Evolutionary conservation across 1,284 basidiomycete species (phyloP), one percentile per base, ranked within the genome.

Genomic region (Phylloboletellus chloephorus): DNA sequence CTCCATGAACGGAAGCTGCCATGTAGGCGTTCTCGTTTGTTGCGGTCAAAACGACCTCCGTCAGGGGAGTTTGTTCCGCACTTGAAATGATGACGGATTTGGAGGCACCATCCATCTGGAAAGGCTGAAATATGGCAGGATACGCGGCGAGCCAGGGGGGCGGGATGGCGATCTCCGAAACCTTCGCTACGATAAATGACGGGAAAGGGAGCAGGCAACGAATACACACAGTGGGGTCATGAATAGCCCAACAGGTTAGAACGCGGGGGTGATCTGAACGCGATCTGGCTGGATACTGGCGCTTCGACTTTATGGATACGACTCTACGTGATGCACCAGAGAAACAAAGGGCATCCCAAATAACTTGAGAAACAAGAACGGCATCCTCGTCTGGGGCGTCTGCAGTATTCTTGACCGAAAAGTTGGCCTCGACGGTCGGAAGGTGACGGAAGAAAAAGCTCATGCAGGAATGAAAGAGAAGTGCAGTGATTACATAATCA

Each of bases 21-120:
- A 52, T 31, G 44, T 69, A 74, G 36, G 74, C 70, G 11, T 67
- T 62, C 15, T 56, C 37, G 19, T 73, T 72, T 29, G 73, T 60
- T 16, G 77, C 74, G 20, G 66, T 64, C 11, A 74, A 51, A 41
- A 79, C 58, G 13, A 78, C 62, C 46, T 72, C 69, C 10, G 67
- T 68, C 12, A 71, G 43, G 17, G 36, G 20, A 13, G 54, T 22
- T 10, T 56, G 51, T 19, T 55, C 48, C 9, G 51, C 41, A n/a
- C 36, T 6, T 9, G 50, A 49, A 8, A 68, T 7, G 19, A 40
- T 13, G 20, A 61, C 7, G 6, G 58, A 42, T 43, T 53, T 49
- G 12, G 13, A 39, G 28, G 29, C 36, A 26, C 34, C 43, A 26
- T 44, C 43, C 13, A 11, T 31, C 13, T 45, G 51, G 28, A 50